Base-by-base conservation (phyloP, 306 rosid genomes). In the Castanospermum australe region DNA sequence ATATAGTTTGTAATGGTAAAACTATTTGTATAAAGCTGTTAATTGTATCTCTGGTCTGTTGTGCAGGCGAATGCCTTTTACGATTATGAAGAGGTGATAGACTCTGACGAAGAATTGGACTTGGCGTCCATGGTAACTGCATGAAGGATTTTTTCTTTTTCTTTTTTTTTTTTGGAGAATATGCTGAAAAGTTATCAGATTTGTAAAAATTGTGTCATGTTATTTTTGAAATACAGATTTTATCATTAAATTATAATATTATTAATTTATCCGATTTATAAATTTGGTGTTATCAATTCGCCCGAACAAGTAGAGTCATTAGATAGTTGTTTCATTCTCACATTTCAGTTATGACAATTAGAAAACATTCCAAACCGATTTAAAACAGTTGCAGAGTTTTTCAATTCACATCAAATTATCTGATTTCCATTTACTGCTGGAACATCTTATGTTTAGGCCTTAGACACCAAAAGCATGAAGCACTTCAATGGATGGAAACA, bases 91-190 rank as follows among this genome's bases (percentile, higher is more conserved):
- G 97, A 91, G 48, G 95, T 87, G 52, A 80, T 93, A 66, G 97
- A 93, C 83, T 93, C 98, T 0, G 97, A 93, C 17, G 95, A 90
- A 79, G 98, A 93, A 77, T 79, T 91, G 86, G 98, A 93, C 80
- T 75, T 93, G 86, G 84, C 91, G 35, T 83, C 95, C 33, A 93
- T 93, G 98, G 92, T 84, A 67, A 91, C 93, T 62, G 11, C 90
- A 18, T 79, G 80, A 86, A 63, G 59, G 55, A 36, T 44, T 59
- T 79, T 47, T 71, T n/a, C n/a, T n/a, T n/a, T n/a, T n/a, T n/a
- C n/a, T n/a, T n/a, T n/a, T n/a, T n/a, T n/a, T n/a, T n/a, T n/a
- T n/a, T n/a, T n/a, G n/a, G n/a, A 77, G 65, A 42, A 60, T 66
- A 38, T 75, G 44, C 62, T 47, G 28, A 57, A 25, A 66, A 32